Evolutionary conservation across 2,329 filamentous ascomycete species (phyloP), one percentile per base, ranked within the genome.

Genomic region (Fusarium proliferatum): DNA sequence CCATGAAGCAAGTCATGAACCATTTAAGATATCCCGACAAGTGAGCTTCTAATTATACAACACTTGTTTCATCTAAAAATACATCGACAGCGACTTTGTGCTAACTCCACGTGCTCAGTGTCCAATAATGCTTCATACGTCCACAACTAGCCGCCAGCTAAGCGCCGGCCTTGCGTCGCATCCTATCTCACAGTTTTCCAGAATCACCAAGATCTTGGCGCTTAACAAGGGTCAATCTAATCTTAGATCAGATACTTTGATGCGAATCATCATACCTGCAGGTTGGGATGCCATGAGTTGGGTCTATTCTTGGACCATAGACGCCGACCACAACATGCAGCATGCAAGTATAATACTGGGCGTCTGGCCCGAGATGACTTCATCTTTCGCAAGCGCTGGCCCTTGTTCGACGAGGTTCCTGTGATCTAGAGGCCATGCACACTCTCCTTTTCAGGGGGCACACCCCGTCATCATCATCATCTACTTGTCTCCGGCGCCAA

Each of bases 131-230:
- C 36, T 68, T 53, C 66, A 30, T 38, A 33, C 23, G 19, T 30
- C 36, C 49, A 56, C 34, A 23, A 36, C 46, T 78, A 78, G 67
- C 76, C 76, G 76, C 76, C 68, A 45, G 60, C 73, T 78, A 78
- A 78, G 75, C 76, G 76, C 76, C 71, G 48, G 38, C 65, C 59
- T 36, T 68, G 55, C 61, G 76, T 63, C 45, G 67, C 48, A 63
- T 64, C 34, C 45, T 64, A 67, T 70, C 59, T 64, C 45, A 56
- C 57, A 67, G 62, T 56, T 61, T 69, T 74, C 64, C 61, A 70
- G 64, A 71, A 76, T 43, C 28, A 51, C 55, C 69, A 61, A 58
- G 55, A 68, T 66, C 69, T 60, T 64, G 67, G 66, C 69, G 69
- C 56, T 45, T 68, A 71, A 10, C 34, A 55, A 34, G 48, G 38